These are phyloP conservation scores for Calonectria fujianensis DNA, from an alignment of 2,329 filamentous ascomycete species.

Conservation along the genomic window DNA sequence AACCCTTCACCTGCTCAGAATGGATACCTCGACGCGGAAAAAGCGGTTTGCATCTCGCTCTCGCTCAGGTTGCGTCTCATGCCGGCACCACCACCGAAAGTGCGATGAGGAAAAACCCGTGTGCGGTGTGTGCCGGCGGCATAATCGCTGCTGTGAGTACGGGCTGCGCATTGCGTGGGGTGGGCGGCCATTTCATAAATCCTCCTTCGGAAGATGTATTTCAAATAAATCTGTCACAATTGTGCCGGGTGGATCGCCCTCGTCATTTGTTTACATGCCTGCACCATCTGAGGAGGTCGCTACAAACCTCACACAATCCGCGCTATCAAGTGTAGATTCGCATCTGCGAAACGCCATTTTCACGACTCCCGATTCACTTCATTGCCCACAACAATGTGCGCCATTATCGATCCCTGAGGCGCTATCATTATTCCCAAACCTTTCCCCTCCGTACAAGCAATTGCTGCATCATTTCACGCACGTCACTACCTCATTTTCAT, in stretches of 20 bases:
- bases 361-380: background rate
- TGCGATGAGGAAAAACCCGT: background rate
- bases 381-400: background rate
- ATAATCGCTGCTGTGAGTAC: background rate
- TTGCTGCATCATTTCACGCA: background rate
- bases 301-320: background rate
- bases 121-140: background rate
- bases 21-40: background rate
- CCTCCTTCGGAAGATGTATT: background rate
- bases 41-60: background rate
- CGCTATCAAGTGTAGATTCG: background rate
- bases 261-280: background rate
- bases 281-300: background rate
- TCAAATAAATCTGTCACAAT: background rate
- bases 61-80: background rate
- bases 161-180: background rate
- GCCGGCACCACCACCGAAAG: background rate
- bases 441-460: background rate
- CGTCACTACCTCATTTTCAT: background rate
- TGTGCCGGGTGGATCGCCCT: background rate
- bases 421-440: background rate
- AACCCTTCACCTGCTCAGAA: background rate
- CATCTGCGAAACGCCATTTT: background rate
- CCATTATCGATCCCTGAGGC: background rate
- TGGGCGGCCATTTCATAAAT: background rate